A percentile compares a stretch with the other conserved stretches of the same genome.
Conservation (phyloP, 1,139 yeast genomes). For the Geotrichum reessii region DNA sequence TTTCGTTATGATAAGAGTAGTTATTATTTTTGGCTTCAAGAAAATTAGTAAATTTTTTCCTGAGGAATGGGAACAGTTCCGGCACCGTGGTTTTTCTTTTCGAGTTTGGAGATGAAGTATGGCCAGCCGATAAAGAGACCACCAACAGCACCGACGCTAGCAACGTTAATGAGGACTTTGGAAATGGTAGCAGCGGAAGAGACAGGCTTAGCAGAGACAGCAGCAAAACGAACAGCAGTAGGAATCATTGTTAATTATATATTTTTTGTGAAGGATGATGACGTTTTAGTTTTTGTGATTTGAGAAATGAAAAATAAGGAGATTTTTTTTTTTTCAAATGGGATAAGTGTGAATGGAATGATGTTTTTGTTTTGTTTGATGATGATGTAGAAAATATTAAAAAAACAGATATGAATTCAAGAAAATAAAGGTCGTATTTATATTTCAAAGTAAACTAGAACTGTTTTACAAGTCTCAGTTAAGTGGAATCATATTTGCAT, state of each 20-base stretch:
- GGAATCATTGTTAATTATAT: constrained; percentile 11
- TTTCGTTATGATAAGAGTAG: neutral
- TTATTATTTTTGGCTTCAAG: neutral
- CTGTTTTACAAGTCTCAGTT: neutral
- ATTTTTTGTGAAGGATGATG: neutral
- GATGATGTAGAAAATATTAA: neutral
- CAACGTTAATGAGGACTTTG: constrained; percentile 10
- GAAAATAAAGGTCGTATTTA: neutral
- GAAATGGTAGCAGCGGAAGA: neutral
- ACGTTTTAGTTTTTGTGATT: neutral
- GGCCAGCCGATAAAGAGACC: constrained; percentile 16
- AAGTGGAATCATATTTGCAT: neutral
- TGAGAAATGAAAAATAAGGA: neutral
- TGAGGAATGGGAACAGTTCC: constrained; percentile 16
- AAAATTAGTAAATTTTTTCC: constrained; percentile 2
- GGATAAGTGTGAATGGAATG: neutral
- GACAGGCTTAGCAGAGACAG: constrained; percentile 11
- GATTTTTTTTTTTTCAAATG: neutral
- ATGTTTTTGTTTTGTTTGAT: neutral
- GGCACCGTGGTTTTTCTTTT: constrained; percentile 15
- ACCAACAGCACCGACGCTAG: constrained; percentile 13
- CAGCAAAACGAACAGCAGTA: constrained; percentile 13
- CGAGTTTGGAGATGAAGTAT: constrained; percentile 6
- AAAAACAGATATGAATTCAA: neutral
- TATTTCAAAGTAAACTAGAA: neutral